Percentiles rank a stretch among this genome's conserved stretches.
Evolutionary conservation across 1,284 basidiomycete genomes (phyloP).

Genomic region (Boletellus deceptivus): DNA sequence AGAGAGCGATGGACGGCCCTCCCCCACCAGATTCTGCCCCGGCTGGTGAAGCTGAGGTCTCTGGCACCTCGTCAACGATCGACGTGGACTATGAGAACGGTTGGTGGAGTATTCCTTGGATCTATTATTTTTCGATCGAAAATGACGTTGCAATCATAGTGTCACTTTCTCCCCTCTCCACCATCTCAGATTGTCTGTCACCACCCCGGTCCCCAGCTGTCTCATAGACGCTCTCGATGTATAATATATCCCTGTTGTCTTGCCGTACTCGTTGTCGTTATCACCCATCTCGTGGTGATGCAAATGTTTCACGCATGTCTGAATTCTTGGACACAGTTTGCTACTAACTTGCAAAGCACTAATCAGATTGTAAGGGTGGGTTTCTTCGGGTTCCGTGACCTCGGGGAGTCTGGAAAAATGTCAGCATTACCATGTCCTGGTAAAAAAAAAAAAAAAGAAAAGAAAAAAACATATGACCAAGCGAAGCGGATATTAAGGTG

Average conservation of each 20-base stretch:
- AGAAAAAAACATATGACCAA: constrained; percentile 30
- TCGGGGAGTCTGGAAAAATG: constrained; percentile 21
- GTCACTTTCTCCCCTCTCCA: constrained; percentile 1
- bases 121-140: background rate
- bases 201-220: background rate
- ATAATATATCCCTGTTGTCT: background rate
- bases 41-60: background rate
- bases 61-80: background rate
- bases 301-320: constrained; percentile 7
- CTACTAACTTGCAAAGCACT: constrained; percentile 30
- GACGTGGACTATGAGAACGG: background rate
- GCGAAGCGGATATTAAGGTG: constrained; percentile 38
- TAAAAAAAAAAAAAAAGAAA: constrained; percentile 12
- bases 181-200: background rate
- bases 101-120: background rate
- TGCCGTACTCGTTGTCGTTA: constrained; percentile 1
- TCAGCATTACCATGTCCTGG: constrained; percentile 30
- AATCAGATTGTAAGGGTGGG: constrained; percentile 28
- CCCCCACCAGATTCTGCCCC: background rate
- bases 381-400: constrained; percentile 28
- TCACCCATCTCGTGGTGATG: background rate
- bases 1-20: background rate
- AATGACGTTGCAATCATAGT: constrained; percentile 1
- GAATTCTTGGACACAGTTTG: constrained; percentile 14
- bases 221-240: background rate